Conservation (phyloP, 202 grass and related monocot species). For the Cymbopogon flexuosus region DNA sequence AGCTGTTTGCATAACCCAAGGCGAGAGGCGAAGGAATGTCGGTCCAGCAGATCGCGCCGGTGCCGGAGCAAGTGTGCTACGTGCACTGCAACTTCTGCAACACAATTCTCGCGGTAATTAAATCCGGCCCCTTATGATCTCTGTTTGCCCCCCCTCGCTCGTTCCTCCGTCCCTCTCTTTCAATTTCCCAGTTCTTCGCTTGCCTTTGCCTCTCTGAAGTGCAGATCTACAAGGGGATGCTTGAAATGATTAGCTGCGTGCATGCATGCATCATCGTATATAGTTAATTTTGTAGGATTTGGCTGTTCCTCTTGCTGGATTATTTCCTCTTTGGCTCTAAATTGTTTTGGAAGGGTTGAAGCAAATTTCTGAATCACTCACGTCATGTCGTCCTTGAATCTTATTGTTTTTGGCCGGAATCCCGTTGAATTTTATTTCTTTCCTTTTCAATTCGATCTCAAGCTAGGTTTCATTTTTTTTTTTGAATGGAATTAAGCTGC, state of each 20-base stretch:
- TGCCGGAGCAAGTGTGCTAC: slow-evolving; percentile 58
- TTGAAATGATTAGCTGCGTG: not conserved
- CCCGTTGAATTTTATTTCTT: not conserved
- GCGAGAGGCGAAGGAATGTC: slow-evolving; percentile 34
- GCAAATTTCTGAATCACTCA: not conserved
- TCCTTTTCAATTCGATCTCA: not conserved
- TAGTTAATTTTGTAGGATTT: not conserved
- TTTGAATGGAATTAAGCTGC: not conserved
- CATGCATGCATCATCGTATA: not conserved
- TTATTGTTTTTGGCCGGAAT: not conserved
- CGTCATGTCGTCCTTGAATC: not conserved
- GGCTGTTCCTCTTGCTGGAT: not conserved
- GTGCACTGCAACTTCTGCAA: slow-evolving; percentile 98
- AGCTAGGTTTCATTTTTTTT: not conserved
- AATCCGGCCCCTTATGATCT: not conserved
- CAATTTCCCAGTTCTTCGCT: not conserved
- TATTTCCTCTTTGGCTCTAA: not conserved
- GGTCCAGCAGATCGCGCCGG: slow-evolving; percentile 45
- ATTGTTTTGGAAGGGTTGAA: not conserved
- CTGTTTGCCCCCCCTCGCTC: not conserved
- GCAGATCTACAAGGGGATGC: not conserved
- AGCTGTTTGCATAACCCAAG: not conserved
- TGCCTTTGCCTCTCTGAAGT: not conserved
- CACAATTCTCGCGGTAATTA: slow-evolving; percentile 69
- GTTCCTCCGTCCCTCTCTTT: not conserved